phyloP scores from a whole-genome alignment of 2,329 filamentous ascomycete genomes.

The Tricladium varicosporioides region DNA sequence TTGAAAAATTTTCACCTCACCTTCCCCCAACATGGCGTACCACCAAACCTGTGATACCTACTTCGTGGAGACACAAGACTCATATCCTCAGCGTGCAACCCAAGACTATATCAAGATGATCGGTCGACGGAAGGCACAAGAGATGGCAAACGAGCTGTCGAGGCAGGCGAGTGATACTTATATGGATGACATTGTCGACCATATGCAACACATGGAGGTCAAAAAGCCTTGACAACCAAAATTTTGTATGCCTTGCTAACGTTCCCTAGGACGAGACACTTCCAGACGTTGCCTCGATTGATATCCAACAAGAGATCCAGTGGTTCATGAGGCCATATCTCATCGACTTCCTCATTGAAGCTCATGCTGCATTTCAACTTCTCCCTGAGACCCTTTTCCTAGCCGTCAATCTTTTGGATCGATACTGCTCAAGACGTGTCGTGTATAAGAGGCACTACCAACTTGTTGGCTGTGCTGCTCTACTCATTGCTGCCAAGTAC shows the following conservation, averaged over 20 bases:
- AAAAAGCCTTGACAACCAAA: constrained; percentile 21
- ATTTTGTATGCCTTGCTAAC: constrained; percentile 28
- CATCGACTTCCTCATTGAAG: constrained; percentile 96
- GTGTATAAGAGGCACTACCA: constrained; percentile 99
- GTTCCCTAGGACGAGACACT: constrained; percentile 70
- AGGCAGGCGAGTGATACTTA: constrained; percentile 85
- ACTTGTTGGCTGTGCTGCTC: constrained; percentile 90
- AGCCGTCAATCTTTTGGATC: constrained; percentile 91
- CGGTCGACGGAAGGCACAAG: constrained; percentile 79
- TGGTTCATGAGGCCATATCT: constrained; percentile 99
- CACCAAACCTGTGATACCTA: constrained; percentile 61
- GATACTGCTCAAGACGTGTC: constrained; percentile 95
- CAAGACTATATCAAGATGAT: constrained; percentile 76
- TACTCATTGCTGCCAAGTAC: constrained; percentile 97
- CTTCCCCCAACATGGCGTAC: constrained; percentile 31
- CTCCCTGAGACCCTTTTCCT: constrained; percentile 94
- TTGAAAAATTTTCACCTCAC: constrained; percentile 12
- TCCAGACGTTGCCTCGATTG: constrained; percentile 94
- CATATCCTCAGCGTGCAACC: constrained; percentile 37
- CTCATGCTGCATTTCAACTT: constrained; percentile 90
- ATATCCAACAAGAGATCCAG: constrained; percentile 98
- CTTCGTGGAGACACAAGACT: constrained; percentile 60
- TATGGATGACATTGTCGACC: constrained; percentile 87
- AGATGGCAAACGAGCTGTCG: constrained; percentile 86
- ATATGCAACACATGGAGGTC: constrained; percentile 93